Percentiles rank a stretch among this genome's conserved stretches.
These are phyloP conservation scores for Colletotrichum sp. DNA, from an alignment of 2,329 filamentous ascomycete genomes.

Conservation along the genomic window DNA sequence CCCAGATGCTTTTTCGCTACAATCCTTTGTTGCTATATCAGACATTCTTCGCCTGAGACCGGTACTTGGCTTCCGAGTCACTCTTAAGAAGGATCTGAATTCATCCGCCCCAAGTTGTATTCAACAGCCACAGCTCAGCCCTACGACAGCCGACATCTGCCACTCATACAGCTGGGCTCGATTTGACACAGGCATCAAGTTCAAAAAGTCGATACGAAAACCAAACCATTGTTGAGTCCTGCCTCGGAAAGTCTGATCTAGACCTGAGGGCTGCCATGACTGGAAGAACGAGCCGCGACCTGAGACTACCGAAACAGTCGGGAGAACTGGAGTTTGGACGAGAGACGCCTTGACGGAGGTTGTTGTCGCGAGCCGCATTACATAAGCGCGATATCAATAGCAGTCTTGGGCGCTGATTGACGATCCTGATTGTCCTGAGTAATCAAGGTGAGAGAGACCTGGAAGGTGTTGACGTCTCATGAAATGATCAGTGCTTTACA, in stretches of 20 bases:
- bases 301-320: background rate
- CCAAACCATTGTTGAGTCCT: background rate
- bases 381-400: background rate
- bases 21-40: background rate
- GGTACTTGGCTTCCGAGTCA: background rate
- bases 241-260: background rate
- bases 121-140: background rate
- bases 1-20: background rate
- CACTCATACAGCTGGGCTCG: background rate
- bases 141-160: background rate
- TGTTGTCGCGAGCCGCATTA: background rate
- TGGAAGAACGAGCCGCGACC: background rate
- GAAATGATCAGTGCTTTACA: slow-evolving; percentile 13
- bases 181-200: background rate
- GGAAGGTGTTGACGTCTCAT: background rate
- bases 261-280: background rate
- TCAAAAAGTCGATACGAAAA: background rate
- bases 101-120: background rate
- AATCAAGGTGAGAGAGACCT: background rate
- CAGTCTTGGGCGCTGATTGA: background rate
- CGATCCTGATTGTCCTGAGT: background rate
- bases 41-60: background rate
- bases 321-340: background rate
- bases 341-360: background rate
- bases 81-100: background rate